phyloP scores from a whole-genome alignment of 1,284 basidiomycete genomes.

The Tilletia horrida region DNA sequence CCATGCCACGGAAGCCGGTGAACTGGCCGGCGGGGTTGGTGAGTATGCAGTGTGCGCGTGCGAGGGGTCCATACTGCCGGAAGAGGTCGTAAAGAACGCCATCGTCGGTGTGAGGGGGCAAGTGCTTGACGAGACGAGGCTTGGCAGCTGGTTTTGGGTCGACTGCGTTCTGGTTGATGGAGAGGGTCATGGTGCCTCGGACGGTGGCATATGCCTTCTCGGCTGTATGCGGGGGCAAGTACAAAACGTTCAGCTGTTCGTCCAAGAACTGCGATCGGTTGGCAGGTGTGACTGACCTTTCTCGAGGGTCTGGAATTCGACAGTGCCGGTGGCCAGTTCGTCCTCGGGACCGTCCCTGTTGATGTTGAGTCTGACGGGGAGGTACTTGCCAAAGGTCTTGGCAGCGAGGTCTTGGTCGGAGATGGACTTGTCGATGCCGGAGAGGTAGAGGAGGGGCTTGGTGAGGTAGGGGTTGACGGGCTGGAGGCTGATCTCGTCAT shows the following conservation, averaged over 20 bases:
- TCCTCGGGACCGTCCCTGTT: constrained; percentile 27
- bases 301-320: constrained; percentile 46
- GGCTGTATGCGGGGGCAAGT: constrained; percentile 20
- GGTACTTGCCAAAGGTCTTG: constrained; percentile 32
- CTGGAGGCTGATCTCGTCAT: constrained; percentile 18
- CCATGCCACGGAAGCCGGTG: constrained; percentile 49
- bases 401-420: constrained; percentile 41
- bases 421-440: constrained; percentile 33
- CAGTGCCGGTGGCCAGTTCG: constrained; percentile 33
- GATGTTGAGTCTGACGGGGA: constrained; percentile 42
- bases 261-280: background rate
- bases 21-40: constrained; percentile 40
- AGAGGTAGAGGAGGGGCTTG: constrained; percentile 36
- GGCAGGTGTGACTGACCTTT: constrained; percentile 28
- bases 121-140: constrained; percentile 45
- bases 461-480: constrained; percentile 36
- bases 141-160: constrained; percentile 35
- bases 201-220: constrained; percentile 47
- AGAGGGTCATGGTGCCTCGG: constrained; percentile 29
- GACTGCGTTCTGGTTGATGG: constrained; percentile 25
- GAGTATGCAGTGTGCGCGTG: constrained; percentile 36
- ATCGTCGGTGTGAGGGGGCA: constrained; percentile 37
- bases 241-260: background rate
- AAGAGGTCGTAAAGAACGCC: constrained; percentile 43
- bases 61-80: constrained; percentile 41